Conservation (phyloP, 805 yeast species). For the Hagleromyces aurorensis region DNA sequence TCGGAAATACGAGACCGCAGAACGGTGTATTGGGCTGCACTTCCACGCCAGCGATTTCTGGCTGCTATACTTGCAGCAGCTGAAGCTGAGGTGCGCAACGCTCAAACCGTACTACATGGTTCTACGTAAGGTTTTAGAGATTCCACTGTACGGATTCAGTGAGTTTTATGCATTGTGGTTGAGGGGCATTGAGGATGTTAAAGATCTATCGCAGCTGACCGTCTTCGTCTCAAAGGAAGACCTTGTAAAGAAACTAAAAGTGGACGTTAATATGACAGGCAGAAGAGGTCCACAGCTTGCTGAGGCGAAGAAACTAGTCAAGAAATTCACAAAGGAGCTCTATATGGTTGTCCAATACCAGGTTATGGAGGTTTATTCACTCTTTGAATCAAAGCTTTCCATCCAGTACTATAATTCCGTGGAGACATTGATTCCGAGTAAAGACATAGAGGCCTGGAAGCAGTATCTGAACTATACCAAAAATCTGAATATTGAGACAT, state of each 20-base stretch:
- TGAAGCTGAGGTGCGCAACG: slow-evolving; percentile 17
- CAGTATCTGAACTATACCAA: slow-evolving; percentile 25
- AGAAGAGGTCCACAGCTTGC: slow-evolving; percentile 31
- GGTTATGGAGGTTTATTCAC: slow-evolving; percentile 22
- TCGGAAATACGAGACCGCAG: slow-evolving; percentile 27
- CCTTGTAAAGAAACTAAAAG: slow-evolving; percentile 18
- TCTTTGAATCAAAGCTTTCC: slow-evolving; percentile 27
- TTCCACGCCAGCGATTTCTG: slow-evolving; percentile 31
- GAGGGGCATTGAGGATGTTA: slow-evolving; percentile 21
- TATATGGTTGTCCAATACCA: slow-evolving; percentile 28
- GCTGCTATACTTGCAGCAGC: slow-evolving; percentile 27
- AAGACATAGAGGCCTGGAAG: slow-evolving; percentile 24
- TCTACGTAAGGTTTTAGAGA: slow-evolving; percentile 26
- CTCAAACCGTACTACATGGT: slow-evolving; percentile 19
- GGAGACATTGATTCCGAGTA: slow-evolving; percentile 18
- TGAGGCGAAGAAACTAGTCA: slow-evolving; percentile 27
- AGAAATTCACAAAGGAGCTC: slow-evolving; percentile 24
- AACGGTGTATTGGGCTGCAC: slow-evolving; percentile 27
- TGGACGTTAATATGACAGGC: slow-evolving; percentile 15
- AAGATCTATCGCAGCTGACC: slow-evolving; percentile 21
- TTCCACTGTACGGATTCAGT: slow-evolving; percentile 28
- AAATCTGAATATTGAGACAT: slow-evolving; percentile 13
- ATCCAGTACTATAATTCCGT: slow-evolving; percentile 23
- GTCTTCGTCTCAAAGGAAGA: slow-evolving; percentile 21
- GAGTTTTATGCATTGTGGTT: slow-evolving; percentile 28